Base-by-base conservation (phyloP, 1,139 yeast genomes). In the Yamadazyma trypodendri region DNA sequence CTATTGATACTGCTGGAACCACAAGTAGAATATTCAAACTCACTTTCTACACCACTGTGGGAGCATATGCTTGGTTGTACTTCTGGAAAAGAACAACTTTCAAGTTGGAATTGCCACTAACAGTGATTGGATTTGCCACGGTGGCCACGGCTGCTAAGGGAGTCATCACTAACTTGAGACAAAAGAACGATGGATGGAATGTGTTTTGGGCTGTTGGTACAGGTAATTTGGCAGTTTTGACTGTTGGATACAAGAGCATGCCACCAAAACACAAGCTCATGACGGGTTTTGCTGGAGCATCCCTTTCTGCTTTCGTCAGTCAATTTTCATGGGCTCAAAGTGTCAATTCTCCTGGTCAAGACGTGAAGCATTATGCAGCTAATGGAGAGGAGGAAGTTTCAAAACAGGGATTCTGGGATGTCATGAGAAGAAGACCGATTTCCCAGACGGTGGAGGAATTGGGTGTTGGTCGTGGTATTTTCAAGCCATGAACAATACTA, bases 351-450 rank as follows among this genome's bases (percentile, higher is more conserved):
- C 71, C 72, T 24, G 72, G 71, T 32, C 54, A 55, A 46, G 63
- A 70, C 47, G 59, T 60, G 39, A 61, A 48, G 42, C 71, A 58
- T 46, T 65, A 52, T 27, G 54, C 55, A 35, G 72, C 68, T 31
- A 65, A 69, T 50, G 66, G 57, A 39, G 34, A 28, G 18, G 35
- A 11, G 3, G 65, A 61, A n/a, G 51, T 51, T 31, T 59, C 58
- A 42, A 75, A 76, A 57, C 92, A 84, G 63, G 80, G 81, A 27
- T 84, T 84, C 67, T 86, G 90, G 89, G 94, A 85, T 49, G 81
- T 82, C 32, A 79, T 81, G 63, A 79, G 81, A 67, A 81, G 95
- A 71, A 78, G 87, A 58, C 95, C 95, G 18, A 65, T 86, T 51
- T 79, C 89, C 24, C 90, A 85, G 63, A 85, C 95, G 14, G 75